Percentiles rank a stretch among this genome's conserved stretches.
These are phyloP conservation scores for Phlebiopsis gigantea DNA, from an alignment of 768 basidiomycete species.

Conservation along the genomic window DNA sequence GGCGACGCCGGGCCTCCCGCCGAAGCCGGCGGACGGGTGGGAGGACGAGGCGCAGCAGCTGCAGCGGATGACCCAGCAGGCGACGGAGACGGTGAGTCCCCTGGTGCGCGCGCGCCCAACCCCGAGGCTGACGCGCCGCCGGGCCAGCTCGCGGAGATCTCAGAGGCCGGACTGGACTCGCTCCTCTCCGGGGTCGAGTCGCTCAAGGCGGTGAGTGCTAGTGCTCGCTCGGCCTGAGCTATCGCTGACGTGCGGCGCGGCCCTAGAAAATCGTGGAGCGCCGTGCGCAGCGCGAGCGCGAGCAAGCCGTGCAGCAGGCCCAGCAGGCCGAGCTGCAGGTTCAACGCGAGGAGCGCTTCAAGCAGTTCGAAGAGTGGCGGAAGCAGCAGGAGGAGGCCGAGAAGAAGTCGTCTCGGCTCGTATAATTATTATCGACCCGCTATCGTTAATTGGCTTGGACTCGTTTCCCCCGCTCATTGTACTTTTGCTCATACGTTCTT, in stretches of 20 bases:
- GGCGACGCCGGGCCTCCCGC: constrained; percentile 25
- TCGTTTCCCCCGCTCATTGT: not conserved
- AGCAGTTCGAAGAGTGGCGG: constrained; percentile 39
- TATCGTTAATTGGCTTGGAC: not conserved
- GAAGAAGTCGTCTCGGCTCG: constrained; percentile 6
- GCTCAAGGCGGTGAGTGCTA: constrained; percentile 49
- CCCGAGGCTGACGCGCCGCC: not conserved
- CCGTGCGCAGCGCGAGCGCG: constrained; percentile 23
- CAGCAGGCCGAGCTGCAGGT: not conserved
- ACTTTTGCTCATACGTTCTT: not conserved
- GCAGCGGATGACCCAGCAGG: constrained; percentile 21
- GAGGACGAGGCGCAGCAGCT: constrained; percentile 15
- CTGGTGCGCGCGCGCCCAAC: not conserved
- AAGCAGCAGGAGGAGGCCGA: constrained; percentile 24
- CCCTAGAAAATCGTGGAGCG: constrained; percentile 29
- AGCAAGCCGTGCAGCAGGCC: constrained; percentile 1
- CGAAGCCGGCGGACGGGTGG: constrained; percentile 6
- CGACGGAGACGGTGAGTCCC: constrained; percentile 23
- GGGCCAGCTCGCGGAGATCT: constrained; percentile 53
- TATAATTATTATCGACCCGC: constrained; percentile 1
- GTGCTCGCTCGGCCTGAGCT: not conserved
- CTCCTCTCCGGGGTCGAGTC: constrained; percentile 51
- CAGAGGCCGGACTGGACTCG: constrained; percentile 62
- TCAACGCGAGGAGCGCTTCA: constrained; percentile 38
- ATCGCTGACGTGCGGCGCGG: not conserved